Percentiles rank a stretch among this genome's conserved stretches.
Conservation (phyloP, 352 stramenopile genomes). For the Blastocystis sp. region DNA sequence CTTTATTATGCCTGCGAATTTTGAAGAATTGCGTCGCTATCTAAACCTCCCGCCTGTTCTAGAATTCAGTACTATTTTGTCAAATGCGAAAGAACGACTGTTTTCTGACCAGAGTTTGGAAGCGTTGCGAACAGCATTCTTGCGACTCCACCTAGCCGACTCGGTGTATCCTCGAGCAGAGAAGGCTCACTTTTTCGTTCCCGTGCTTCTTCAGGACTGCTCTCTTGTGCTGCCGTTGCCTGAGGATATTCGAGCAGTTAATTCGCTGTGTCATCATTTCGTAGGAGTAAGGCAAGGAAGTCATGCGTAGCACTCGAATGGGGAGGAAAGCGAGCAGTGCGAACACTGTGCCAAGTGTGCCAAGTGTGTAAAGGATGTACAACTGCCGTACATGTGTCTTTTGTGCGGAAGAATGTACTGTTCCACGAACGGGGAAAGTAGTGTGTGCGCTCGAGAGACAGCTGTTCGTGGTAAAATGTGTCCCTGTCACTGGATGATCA, state of each 20-base stretch:
- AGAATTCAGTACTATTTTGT: background rate
- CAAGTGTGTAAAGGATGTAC: background rate
- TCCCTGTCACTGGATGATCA: constrained; percentile 9
- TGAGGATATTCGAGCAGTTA: constrained; percentile 15
- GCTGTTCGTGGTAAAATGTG: background rate
- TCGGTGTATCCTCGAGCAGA: background rate
- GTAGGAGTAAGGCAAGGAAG: background rate
- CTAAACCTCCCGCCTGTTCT: background rate
- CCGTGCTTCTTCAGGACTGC: background rate
- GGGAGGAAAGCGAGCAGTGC: background rate
- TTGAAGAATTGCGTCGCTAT: background rate
- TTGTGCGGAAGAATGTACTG: constrained; percentile 13
- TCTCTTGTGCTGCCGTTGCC: background rate
- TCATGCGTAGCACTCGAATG: background rate
- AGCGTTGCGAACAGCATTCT: background rate
- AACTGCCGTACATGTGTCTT: constrained; percentile 1
- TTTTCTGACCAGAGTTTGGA: background rate
- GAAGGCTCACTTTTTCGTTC: background rate
- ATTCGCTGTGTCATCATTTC: constrained; percentile 23
- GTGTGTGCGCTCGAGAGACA: background rate
- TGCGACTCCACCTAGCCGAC: background rate
- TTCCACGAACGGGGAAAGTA: background rate
- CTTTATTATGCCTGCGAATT: background rate
- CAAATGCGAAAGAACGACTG: background rate
- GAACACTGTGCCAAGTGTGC: background rate